phyloP scores from a whole-genome alignment of 2,329 filamentous ascomycete species.

The Penicillium capsulatum region DNA sequence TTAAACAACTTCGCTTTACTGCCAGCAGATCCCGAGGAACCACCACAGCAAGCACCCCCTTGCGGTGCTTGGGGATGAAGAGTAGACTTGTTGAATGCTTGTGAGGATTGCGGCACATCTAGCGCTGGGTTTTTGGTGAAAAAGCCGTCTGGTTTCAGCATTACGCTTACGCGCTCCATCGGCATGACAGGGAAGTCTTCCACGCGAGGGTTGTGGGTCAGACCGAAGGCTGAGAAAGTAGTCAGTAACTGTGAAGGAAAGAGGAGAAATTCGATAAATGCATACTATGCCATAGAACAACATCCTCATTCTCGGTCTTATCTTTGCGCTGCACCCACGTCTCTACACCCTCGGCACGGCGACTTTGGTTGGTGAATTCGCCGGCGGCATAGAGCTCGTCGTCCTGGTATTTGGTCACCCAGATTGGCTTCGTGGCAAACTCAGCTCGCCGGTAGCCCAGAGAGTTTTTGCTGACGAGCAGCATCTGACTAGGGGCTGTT shows the following conservation, averaged over 20 bases:
- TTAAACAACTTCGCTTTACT: too few relatives aligned
- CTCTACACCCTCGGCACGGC: constrained; percentile 51
- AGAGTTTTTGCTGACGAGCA: constrained; percentile 45
- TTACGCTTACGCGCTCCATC: constrained; percentile 49
- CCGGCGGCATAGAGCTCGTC: constrained; percentile 52
- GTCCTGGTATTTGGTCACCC: constrained; percentile 53
- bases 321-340: constrained; percentile 49
- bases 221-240: constrained; percentile 44
- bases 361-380: constrained; percentile 50
- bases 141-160: constrained; percentile 49
- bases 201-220: constrained; percentile 60
- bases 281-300: constrained; percentile 40
- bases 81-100: constrained; percentile 40
- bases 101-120: constrained; percentile 42
- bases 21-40: too few relatives aligned
- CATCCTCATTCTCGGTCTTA: constrained; percentile 46
- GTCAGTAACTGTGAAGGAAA: constrained; percentile 30
- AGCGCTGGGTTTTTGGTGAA: constrained; percentile 50
- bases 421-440: constrained; percentile 53
- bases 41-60: too few relatives aligned
- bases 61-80: too few relatives aligned
- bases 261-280: constrained; percentile 2
- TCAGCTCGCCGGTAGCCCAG: constrained; percentile 46
- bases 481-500: constrained; percentile 47
- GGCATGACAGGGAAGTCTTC: constrained; percentile 69